Evolutionary conservation across 225 moss, liverwort and hornwort species (phyloP).

Genomic region (Thuidium tamariscinum): DNA sequence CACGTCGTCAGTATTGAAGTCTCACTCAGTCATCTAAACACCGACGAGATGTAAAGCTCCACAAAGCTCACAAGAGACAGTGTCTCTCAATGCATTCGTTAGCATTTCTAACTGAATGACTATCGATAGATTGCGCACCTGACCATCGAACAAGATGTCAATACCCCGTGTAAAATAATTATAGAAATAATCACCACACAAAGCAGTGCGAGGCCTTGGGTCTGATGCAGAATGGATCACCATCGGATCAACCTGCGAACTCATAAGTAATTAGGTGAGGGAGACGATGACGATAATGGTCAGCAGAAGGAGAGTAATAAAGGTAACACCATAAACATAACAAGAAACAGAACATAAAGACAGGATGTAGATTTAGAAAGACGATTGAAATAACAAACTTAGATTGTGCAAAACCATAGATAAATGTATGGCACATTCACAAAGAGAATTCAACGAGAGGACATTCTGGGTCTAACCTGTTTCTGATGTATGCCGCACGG

Average conservation of each 20-base stretch:
- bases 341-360: neutral
- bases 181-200: slow-evolving; percentile 97
- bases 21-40: neutral
- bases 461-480: slow-evolving; percentile 32
- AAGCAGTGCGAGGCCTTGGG: slow-evolving; percentile 81
- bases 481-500: slow-evolving; percentile 92
- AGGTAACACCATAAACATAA: neutral
- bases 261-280: neutral
- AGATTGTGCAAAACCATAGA: neutral
- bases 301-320: neutral
- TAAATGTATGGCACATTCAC: neutral
- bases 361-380: neutral
- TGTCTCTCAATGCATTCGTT: neutral
- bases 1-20: neutral
- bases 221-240: slow-evolving; percentile 98
- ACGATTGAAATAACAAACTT: neutral
- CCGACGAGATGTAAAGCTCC: neutral
- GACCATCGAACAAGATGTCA: slow-evolving; percentile 96
- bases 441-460: neutral
- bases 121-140: slow-evolving; percentile 30
- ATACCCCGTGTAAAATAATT: slow-evolving; percentile 88
- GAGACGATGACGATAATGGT: neutral
- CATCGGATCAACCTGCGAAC: slow-evolving; percentile 91
- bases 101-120: neutral
- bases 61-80: neutral